A percentile compares a stretch with the other conserved stretches of the same genome.
Evolutionary conservation across 257 asterid genomes (phyloP).

Genomic region (Rubia yunnanensis): DNA sequence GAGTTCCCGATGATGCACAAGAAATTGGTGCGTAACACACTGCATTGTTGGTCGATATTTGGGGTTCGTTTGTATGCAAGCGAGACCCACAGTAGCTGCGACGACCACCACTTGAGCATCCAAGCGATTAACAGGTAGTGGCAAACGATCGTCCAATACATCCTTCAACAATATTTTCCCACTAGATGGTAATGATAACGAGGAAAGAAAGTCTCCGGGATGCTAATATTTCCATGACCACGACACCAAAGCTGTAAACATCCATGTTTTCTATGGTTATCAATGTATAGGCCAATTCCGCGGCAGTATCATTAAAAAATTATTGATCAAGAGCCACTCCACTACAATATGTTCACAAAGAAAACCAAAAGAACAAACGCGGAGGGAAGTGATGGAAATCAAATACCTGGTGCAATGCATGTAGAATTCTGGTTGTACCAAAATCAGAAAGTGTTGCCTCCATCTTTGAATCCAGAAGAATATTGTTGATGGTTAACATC

Average conservation of each 20-base stretch:
- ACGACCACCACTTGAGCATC: not conserved
- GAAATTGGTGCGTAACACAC: not conserved
- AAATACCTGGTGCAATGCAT: conserved; percentile 5
- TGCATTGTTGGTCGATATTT: conserved; percentile 7
- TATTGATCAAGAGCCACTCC: not conserved
- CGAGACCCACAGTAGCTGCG: not conserved
- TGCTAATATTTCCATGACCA: conserved; percentile 5
- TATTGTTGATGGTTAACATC: conserved; percentile 6
- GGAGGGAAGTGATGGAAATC: no score
- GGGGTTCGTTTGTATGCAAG: not conserved
- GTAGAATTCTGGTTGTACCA: not conserved
- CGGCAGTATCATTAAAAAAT: not conserved
- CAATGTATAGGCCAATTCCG: conserved; percentile 5
- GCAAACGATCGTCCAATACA: not conserved
- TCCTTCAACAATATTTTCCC: not conserved
- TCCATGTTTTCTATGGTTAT: conserved; percentile 3
- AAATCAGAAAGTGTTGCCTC: conserved; percentile 5
- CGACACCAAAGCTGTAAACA: conserved; percentile 3
- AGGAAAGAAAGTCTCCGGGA: not conserved
- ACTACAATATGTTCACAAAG: not conserved
- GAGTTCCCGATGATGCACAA: not conserved
- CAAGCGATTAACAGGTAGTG: not conserved
- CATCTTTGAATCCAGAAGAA: not conserved
- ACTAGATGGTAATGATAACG: not conserved
- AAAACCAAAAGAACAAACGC: not conserved